These are phyloP conservation scores for Fusarium nisikadoi DNA, from an alignment of 2,329 filamentous ascomycete genomes.

Conservation along the genomic window DNA sequence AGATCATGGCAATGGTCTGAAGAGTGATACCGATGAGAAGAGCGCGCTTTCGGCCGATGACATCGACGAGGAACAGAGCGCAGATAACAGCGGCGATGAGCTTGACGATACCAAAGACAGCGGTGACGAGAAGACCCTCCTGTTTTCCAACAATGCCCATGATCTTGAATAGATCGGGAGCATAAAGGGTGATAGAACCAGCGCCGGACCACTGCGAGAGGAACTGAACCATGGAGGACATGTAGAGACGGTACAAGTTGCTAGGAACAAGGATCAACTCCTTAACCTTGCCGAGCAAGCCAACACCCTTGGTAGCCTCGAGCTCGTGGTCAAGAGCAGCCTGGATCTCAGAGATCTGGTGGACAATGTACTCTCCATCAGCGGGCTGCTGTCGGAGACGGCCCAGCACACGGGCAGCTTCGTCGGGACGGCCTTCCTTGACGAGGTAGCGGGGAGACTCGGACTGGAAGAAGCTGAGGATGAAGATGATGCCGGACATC, in stretches of 20 bases:
- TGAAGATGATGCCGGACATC: constrained; percentile 77
- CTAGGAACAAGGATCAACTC: constrained; percentile 74
- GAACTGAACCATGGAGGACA: constrained; percentile 75
- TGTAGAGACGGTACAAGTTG: constrained; percentile 79
- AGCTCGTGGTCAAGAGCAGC: constrained; percentile 74
- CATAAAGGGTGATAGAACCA: constrained; percentile 80
- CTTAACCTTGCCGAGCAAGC: constrained; percentile 72
- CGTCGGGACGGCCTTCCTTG: constrained; percentile 69
- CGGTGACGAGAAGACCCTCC: constrained; percentile 77
- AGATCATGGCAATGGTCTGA: constrained; percentile 70
- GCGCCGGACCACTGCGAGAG: constrained; percentile 80
- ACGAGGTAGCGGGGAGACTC: constrained; percentile 79
- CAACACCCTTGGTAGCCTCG: constrained; percentile 74
- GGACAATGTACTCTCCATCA: constrained; percentile 69
- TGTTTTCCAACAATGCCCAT: constrained; percentile 75
- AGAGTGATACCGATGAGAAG: constrained; percentile 69
- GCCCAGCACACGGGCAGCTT: constrained; percentile 66
- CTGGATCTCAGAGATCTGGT: constrained; percentile 73
- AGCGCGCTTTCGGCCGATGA: constrained; percentile 78
- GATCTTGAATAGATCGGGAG: constrained; percentile 76
- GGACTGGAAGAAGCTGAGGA: constrained; percentile 73
- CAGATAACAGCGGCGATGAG: constrained; percentile 73
- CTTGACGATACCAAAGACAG: constrained; percentile 81
- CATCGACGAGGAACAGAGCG: constrained; percentile 82
- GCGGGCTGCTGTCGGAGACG: constrained; percentile 67